A percentile compares a stretch with the other conserved stretches of the same genome.
Evolutionary conservation across 768 basidiomycete species (phyloP).

Genomic region (Phylloporus sp.): DNA sequence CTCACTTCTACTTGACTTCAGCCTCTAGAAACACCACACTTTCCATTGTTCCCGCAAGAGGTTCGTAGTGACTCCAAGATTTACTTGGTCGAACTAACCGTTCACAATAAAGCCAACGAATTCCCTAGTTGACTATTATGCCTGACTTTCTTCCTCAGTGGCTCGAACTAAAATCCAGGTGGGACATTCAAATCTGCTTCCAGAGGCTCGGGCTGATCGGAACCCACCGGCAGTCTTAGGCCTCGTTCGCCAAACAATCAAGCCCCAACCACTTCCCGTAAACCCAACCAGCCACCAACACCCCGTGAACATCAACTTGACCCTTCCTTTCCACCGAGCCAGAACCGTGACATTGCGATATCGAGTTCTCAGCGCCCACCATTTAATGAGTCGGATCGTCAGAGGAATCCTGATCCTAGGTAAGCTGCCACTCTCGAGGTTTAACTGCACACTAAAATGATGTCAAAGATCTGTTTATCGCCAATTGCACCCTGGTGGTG

Average conservation of each 20-base stretch:
- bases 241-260: no score
- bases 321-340: no score
- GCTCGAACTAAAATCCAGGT: neutral
- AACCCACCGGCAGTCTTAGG: no score
- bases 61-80: neutral
- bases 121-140: neutral
- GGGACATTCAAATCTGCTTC: neutral
- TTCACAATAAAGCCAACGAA: neutral
- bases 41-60: no score
- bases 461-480: neutral
- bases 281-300: no score
- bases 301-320: no score
- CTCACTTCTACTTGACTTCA: no score
- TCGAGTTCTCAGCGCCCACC: neutral
- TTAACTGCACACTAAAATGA: neutral
- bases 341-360: no score
- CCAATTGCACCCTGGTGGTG: no score
- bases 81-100: neutral
- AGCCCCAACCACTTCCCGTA: no score
- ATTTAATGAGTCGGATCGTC: neutral
- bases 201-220: no score
- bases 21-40: no score
- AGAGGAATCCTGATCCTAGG: neutral
- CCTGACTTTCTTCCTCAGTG: neutral
- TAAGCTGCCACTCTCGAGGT: neutral